Base-by-base conservation (phyloP, 352 stramenopile genomes). In the Vaucheria bursata region DNA sequence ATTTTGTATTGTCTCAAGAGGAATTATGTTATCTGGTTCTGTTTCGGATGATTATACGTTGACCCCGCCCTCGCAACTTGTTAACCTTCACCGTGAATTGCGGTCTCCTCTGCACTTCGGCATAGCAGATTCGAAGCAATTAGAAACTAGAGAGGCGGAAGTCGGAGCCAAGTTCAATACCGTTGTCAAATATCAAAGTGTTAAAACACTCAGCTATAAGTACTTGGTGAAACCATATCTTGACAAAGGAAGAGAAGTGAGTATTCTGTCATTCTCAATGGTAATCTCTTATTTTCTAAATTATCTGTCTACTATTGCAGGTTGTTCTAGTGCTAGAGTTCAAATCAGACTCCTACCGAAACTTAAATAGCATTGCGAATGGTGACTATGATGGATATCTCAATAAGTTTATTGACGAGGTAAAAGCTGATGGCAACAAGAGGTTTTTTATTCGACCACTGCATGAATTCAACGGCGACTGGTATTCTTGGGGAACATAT, bases 331-430 rank as follows among this genome's bases (percentile, higher is more conserved):
- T 69, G 8, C 29, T 69, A 8, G 59, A 69, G 59, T 69, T 69
- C 59, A 34, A 18, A 25, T 18, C 12, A 34, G 59, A 69, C 59
- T 34, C 29, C 29, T 69, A 12, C 59, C 29, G 5, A 69, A 72
- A 72, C 32, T 40, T 72, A 8, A 2, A 4, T 36, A 2, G 1
- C 18, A 72, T 72, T 7, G 65, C 6, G 18, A 8, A 72, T 7
- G 65, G 65, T 1, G 29, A 8, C 65, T 72, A 72, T 40, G 65
- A 72, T 35, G 40, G 25, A 40, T 35, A 72, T 12, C 65, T 72
- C 29, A 45, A 36, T 40, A 35, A 72, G 12, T 35, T 72, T 25
- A 35, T 35, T 7, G 65, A 35, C 31, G 12, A 72, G 31, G n/a
- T 72, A 29, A 72, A 31, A 32, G 31, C 6, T 29, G 65, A 72